Evolutionary conservation across 2,329 filamentous ascomycete genomes (phyloP), one percentile per base, ranked within the genome.

Genomic region (Chaetothyriales sp.): DNA sequence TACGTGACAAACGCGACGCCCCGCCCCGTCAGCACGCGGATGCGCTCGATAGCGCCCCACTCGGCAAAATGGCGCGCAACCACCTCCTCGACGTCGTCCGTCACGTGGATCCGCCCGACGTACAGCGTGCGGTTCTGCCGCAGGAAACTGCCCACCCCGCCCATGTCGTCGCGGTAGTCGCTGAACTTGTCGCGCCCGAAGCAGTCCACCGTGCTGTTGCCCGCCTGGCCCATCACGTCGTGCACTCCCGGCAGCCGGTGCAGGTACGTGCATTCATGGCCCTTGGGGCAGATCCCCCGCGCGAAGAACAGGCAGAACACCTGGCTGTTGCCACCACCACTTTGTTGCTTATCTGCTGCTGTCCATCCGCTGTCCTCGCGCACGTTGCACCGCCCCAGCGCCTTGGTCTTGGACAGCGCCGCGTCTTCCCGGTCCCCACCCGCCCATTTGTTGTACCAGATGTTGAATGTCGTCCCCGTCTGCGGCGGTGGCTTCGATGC

Each of bases 401-500:
- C 90, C 12, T 82, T 78, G 19, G 82, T 84, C 64, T 95, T 83
- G 36, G 84, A 86, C 3, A 88, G 77, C 63, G 90, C 88, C 60
- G 89, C 87, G 71, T 93, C 88, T 64, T 96, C 90, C 54, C 88
- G 80, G 68, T 98, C 92, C 62, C 92, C 92, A 58, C 92, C 92
- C 0, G 83, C 84, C 89, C 90, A 96, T 69, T 95, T 96, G 72
- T 95, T 95, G 71, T 95, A 95, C 90, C 89, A 95, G 63, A 94
- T 93, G 68, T 98, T 98, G 76, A 92, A 98, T 52, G 89, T 87
- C 0, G 86, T 94, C 49, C 92, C 92, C 0, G 90, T 96, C 62
- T 96, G 89, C 1, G 86, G 85, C 15, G 58, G 58, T 3, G 86
- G 84, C 61, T 95, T 87, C 32, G 83, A 83, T 60, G 84, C 86